Percentiles rank a stretch among this genome's conserved stretches.
These are phyloP conservation scores for Fistulina hepatica DNA, from an alignment of 1,284 basidiomycete species.

Conservation along the genomic window DNA sequence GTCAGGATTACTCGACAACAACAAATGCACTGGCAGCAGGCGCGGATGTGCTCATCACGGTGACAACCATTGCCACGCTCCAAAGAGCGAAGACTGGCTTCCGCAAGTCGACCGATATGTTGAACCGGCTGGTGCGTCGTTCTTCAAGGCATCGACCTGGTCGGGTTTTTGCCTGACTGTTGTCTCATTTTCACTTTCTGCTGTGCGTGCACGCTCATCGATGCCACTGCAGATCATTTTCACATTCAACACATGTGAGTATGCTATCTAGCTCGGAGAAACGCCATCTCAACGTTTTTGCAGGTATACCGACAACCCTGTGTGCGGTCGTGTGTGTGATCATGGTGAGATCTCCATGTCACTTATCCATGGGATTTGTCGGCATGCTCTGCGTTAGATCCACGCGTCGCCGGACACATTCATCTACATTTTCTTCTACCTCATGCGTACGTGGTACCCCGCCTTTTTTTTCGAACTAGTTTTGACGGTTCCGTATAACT, in stretches of 20 bases:
- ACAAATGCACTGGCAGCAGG: too few species aligned
- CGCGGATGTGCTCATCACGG: too few species aligned
- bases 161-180: background rate
- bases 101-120: conserved; percentile 11
- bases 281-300: background rate
- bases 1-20: too few species aligned
- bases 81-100: conserved; percentile 9
- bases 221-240: conserved; percentile 13
- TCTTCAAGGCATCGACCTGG: background rate
- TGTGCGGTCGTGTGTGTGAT: conserved; percentile 13
- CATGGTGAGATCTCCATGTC: conserved; percentile 3
- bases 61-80: too few species aligned
- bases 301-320: conserved; percentile 13
- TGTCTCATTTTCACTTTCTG: background rate
- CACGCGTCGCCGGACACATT: conserved; percentile 13
- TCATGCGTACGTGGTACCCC: conserved; percentile 12
- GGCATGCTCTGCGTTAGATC: conserved; percentile 4
- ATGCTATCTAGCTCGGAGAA: background rate
- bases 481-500: background rate
- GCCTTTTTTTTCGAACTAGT: background rate
- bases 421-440: conserved; percentile 16
- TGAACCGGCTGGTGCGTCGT: conserved; percentile 14
- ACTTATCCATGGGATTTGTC: background rate
- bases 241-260: conserved; percentile 14
- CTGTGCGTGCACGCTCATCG: background rate